Base-by-base conservation (phyloP, 495 filamentous ascomycete species). In the Penicillium angulare region DNA sequence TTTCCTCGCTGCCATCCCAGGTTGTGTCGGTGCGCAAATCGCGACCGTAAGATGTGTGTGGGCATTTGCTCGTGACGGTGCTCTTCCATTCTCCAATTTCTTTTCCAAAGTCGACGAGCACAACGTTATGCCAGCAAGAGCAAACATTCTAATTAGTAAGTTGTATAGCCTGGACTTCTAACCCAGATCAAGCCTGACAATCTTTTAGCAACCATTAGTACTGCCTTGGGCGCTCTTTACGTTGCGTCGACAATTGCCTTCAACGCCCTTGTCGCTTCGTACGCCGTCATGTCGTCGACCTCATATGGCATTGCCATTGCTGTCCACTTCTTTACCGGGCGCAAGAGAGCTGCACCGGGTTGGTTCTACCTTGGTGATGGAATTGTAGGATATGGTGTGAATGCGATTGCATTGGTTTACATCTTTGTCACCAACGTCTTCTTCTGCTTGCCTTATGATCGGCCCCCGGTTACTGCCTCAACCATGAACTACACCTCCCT, bases 21-120 rank as follows among this genome's bases (percentile, higher is more conserved):
- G 17, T 12, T 29, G 32, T 8, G 32, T 50, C 17, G 47, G 47
- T 12, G 26, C 38, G 8, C 47, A 50, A 20, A 74, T 83, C 26
- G 82, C 81, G 22, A 68, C 76, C 7, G 74, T 72, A 24, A 65
- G 80, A 17, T 79, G 82, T 53, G 63, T 65, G 34, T 84, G 79
- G 79, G 79, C 79, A 15, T 83, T 84, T 56, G 74, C 72, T 15
- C 72, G 80, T 7, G 80, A 84, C 58, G 77, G 78, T 10, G 79
- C 78, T 7, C 71, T 80, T 10, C 79, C 82, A 0, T 81, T 86
- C 61, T 82, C 80, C 29, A 64, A 65, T 45, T 83, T 78, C 61
- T 78, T 82, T 58, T 45, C 49, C 6, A 52, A 46, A 33, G 26
- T 45, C 17, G 41, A 44, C 9, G 49, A 52, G 41, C 33, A 43